Evolutionary conservation across 2,329 filamentous ascomycete genomes (phyloP).

Genomic region (Cytospora leucostoma): DNA sequence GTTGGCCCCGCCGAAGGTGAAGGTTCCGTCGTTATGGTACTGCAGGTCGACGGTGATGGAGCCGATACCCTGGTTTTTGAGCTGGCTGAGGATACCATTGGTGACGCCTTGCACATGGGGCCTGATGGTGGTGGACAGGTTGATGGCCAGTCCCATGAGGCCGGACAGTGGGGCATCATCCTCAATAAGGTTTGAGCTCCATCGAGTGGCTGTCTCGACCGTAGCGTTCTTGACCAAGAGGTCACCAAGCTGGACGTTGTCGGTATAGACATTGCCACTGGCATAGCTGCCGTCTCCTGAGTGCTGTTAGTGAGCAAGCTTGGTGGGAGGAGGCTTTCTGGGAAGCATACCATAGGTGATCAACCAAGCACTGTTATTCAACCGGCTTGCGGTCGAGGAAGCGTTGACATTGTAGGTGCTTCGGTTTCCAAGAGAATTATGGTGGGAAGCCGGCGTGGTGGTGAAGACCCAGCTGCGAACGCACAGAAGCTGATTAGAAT

Average conservation of each 20-base stretch:
- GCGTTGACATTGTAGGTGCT: slow-evolving; percentile 47
- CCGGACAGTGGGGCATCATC: slow-evolving; percentile 47
- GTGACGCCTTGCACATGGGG: slow-evolving; percentile 48
- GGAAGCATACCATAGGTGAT: slow-evolving; percentile 50
- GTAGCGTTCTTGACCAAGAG: slow-evolving; percentile 47
- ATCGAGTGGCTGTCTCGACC: slow-evolving; percentile 50
- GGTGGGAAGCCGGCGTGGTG: slow-evolving; percentile 45
- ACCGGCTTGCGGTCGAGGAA: slow-evolving; percentile 44
- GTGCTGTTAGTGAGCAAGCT: not conserved
- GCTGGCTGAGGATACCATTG: slow-evolving; percentile 48
- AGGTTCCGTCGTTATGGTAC: slow-evolving; percentile 49
- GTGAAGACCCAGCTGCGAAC: slow-evolving; percentile 55
- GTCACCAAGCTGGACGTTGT: slow-evolving; percentile 50
- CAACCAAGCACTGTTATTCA: slow-evolving; percentile 50
- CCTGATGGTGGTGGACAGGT: slow-evolving; percentile 45
- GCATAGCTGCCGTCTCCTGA: slow-evolving; percentile 48
- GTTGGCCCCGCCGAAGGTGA: slow-evolving; percentile 55
- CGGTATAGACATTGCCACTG: slow-evolving; percentile 51
- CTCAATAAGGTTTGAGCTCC: slow-evolving; percentile 46
- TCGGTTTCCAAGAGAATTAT: slow-evolving; percentile 47
- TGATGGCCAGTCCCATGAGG: slow-evolving; percentile 54
- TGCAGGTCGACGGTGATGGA: slow-evolving; percentile 54
- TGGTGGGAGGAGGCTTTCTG: slow-evolving; percentile 30
- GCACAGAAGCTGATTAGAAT: slow-evolving; percentile 17
- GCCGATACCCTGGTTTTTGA: slow-evolving; percentile 41